phyloP scores from a whole-genome alignment of 2,329 filamentous ascomycete genomes.

The Colletotrichum filicis region DNA sequence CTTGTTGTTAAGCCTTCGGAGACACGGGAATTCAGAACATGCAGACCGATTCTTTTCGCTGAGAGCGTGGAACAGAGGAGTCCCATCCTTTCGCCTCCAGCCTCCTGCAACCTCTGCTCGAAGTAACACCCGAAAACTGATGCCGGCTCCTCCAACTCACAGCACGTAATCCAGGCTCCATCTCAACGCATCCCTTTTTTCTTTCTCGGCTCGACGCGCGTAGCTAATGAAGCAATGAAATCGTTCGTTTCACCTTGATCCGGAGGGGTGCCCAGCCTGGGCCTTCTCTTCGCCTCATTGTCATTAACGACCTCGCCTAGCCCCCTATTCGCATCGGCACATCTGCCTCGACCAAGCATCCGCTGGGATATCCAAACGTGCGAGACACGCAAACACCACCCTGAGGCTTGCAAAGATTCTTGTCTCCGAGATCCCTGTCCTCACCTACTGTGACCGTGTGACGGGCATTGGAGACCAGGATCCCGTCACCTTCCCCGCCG shows the following conservation, averaged over 20 bases:
- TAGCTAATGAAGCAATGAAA: constrained; percentile 29
- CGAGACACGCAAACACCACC: constrained; percentile 4
- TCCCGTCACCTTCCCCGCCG: constrained; percentile 21
- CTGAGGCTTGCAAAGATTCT: constrained; percentile 11
- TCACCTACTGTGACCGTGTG: background rate
- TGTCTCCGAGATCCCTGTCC: constrained; percentile 24
- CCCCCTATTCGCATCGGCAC: constrained; percentile 1
- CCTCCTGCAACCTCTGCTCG: background rate
- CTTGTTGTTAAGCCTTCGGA: background rate
- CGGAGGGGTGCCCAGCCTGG: constrained; percentile 16
- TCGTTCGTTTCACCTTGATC: constrained; percentile 27
- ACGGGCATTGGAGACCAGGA: background rate
- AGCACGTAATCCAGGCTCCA: constrained; percentile 12
- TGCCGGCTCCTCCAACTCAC: background rate
- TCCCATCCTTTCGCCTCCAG: background rate
- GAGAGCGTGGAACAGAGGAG: background rate
- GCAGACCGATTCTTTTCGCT: constrained; percentile 9
- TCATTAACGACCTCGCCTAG: constrained; percentile 10
- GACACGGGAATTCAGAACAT: background rate
- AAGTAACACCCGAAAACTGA: background rate
- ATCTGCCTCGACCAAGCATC: constrained; percentile 9
- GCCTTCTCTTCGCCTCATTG: constrained; percentile 22
- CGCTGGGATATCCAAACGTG: constrained; percentile 3
- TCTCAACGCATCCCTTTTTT: constrained; percentile 11
- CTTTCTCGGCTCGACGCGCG: constrained; percentile 5